These are phyloP conservation scores for Actinomucor elegans DNA, from an alignment of 371 early-diverging fungal genomes.

Conservation along the genomic window DNA sequence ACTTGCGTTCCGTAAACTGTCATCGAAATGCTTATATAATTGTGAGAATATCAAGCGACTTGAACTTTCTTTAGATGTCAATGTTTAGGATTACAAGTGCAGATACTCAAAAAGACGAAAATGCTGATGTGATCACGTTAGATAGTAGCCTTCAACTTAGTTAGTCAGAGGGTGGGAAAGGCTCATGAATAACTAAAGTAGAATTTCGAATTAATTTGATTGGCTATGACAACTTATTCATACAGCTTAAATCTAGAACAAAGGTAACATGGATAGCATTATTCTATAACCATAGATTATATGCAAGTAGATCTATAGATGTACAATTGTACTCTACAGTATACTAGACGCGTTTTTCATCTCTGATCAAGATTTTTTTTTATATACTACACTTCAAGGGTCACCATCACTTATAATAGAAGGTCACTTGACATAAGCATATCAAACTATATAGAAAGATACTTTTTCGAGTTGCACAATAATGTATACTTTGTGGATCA, in stretches of 20 bases:
- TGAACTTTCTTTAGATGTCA: too few relatives aligned
- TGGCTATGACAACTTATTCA: constrained; percentile 11
- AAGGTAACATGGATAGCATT: background rate
- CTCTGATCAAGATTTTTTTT: too few relatives aligned
- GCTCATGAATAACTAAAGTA: constrained; percentile 1
- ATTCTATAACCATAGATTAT: background rate
- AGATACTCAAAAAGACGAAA: background rate
- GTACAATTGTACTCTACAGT: too few relatives aligned
- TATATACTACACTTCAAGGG: too few relatives aligned
- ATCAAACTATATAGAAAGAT: background rate
- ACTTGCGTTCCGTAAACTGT: background rate
- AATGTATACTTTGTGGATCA: background rate
- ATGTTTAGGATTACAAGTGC: too few relatives aligned
- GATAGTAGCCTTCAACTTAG: background rate
- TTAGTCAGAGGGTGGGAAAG: constrained; percentile 1
- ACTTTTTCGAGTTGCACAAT: background rate
- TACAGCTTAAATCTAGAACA: background rate
- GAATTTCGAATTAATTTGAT: background rate
- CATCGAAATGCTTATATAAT: background rate
- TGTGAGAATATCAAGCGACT: background rate
- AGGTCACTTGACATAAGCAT: background rate
- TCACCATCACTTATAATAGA: too few relatives aligned
- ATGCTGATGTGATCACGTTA: background rate
- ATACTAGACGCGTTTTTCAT: background rate
- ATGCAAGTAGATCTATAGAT: too few relatives aligned